Evolutionary conservation across 2,329 filamentous ascomycete species (phyloP).

Genomic region (Penicillium psychrosexuale): DNA sequence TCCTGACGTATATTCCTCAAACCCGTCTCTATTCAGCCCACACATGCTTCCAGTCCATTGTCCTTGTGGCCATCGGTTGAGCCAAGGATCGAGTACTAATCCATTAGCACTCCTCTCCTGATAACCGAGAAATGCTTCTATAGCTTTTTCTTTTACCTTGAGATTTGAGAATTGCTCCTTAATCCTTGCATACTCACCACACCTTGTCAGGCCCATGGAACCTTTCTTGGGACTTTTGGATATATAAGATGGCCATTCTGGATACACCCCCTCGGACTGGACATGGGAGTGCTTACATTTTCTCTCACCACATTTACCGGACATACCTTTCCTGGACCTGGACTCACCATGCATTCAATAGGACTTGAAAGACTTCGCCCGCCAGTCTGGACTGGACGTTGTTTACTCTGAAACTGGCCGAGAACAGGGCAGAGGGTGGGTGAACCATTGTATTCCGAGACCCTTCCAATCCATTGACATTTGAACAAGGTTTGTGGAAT

Average conservation of each 20-base stretch:
- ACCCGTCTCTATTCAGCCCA: conserved; percentile 15
- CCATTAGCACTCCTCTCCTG: background rate
- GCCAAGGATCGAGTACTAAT: conserved; percentile 11
- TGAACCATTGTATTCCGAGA: conserved; percentile 27
- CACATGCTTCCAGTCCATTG: conserved; percentile 12
- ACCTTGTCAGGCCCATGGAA: background rate
- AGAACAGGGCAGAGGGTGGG: conserved; percentile 89
- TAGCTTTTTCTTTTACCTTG: background rate
- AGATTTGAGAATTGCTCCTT: background rate
- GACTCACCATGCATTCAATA: conserved; percentile 81
- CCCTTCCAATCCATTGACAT: conserved; percentile 24
- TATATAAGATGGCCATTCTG: conserved; percentile 15
- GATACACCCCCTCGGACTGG: conserved; percentile 20
- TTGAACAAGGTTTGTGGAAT: conserved; percentile 81
- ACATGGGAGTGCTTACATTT: conserved; percentile 14
- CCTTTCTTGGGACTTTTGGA: conserved; percentile 5
- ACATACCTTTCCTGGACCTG: conserved; percentile 51
- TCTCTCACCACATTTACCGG: conserved; percentile 11
- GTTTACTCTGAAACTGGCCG: conserved; percentile 96
- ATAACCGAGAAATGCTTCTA: background rate
- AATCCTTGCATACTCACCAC: background rate
- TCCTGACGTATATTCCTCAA: conserved; percentile 20
- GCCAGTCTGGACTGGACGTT: conserved; percentile 92
- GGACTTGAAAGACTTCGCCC: conserved; percentile 99
- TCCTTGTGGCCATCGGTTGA: conserved; percentile 11